Base-by-base conservation (phyloP, 352 stramenopile genomes). In the Phytopythium vexans region DNA sequence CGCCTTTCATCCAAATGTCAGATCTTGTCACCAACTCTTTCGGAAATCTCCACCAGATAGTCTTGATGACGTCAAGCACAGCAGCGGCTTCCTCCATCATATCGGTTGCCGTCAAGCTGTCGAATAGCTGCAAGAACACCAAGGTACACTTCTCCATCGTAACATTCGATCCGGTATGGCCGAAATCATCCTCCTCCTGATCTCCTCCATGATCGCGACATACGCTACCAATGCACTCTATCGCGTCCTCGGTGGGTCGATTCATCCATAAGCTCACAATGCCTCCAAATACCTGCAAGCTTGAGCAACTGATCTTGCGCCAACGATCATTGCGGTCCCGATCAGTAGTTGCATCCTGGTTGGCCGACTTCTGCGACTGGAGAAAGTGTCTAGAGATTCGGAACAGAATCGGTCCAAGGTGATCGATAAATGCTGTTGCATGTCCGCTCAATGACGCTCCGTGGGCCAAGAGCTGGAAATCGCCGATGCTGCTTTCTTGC, bases 1-100 rank as follows among this genome's bases (percentile, higher is more conserved):
- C 37, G 15, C 63, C 49, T 48, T 66, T 64, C 52, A 76, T 73
- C 70, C 70, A 79, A 7, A 48, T 36, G 16, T 68, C 54, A 40
- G 59, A 56, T 38, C 56, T 53, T 12, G 27, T 15, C 8, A 71
- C 40, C 6, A 57, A 35, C 16, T 42, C 44, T 21, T 15, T 40
- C 6, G 63, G 37, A 6, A 68, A 36, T 49, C 68, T 67, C 27
- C 38, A 55, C 63, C 42, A 69, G n/a, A 65, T 49, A 1, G 37
- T 36, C 33, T 35, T 61, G 21, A 62, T 61, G 36, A 56, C 40
- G 7, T 53, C 42, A 8, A 60, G 43, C 9, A 64, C 33, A 16
- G 64, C 16, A 21, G 56, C 43, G 49, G 62, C 36, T 35, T 62
- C 51, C 36, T 64, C 34, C 34, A 50, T 1, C n/a, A 42, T 37